These are phyloP conservation scores for Alloteropsis angusta DNA, from an alignment of 202 grass and related monocot genomes.

Conservation along the genomic window DNA sequence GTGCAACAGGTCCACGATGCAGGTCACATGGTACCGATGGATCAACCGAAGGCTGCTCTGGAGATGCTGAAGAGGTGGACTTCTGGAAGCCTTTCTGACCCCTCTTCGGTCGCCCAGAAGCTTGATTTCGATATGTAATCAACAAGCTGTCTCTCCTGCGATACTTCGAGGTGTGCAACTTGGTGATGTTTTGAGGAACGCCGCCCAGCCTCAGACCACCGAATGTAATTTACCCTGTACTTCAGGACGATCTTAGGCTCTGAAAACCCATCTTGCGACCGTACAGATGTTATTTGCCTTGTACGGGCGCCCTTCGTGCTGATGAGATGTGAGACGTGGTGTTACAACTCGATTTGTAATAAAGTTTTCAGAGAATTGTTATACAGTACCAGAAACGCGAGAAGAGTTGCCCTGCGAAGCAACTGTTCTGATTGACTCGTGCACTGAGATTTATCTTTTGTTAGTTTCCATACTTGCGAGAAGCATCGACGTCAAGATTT, in stretches of 20 bases:
- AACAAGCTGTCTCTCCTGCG: background rate
- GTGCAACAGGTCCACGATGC: constrained; percentile 53
- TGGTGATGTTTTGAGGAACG: background rate
- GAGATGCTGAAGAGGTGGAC: constrained; percentile 74
- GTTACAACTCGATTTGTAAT: constrained; percentile 25
- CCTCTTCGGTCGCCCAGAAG: constrained; percentile 7
- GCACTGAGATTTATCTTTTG: background rate
- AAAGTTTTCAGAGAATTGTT: constrained; percentile 18
- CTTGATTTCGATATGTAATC: constrained; percentile 32
- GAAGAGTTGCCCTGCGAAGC: background rate
- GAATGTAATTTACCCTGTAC: background rate
- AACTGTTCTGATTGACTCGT: background rate
- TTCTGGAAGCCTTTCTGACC: constrained; percentile 29
- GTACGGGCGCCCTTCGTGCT: background rate
- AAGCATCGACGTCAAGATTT: background rate
- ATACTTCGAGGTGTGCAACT: background rate
- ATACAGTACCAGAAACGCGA: background rate
- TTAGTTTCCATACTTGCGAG: background rate
- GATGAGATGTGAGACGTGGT: background rate
- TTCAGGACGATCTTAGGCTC: background rate
- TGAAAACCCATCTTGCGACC: background rate
- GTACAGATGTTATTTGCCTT: constrained; percentile 30
- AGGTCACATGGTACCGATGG: constrained; percentile 88
- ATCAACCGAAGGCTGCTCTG: constrained; percentile 71
- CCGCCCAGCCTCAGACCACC: background rate